Evolutionary conservation across 805 yeast species (phyloP), one percentile per base, ranked within the genome.

Genomic region (Wickerhamomyces canadensis): DNA sequence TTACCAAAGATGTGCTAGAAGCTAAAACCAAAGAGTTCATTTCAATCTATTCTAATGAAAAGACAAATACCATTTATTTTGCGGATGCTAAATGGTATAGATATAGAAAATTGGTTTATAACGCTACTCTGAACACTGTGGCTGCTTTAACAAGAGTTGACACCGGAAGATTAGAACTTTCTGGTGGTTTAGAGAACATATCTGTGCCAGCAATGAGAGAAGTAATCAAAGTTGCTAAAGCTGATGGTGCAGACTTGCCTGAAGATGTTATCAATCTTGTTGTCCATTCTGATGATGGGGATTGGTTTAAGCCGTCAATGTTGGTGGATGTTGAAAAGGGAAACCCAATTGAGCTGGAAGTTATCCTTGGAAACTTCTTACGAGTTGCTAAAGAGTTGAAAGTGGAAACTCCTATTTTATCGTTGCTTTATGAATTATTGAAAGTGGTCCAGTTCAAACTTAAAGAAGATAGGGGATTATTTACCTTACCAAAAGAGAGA

Each of bases 321-420:
- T 64, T 75, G 43, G 80, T 80, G 7, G 89, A 81, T 49, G 65
- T 65, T 19, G 65, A 72, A 31, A 77, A 78, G 36, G 71, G 74
- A 27, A 78, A 80, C 48, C 73, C 78, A 27, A 74, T 82, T 60
- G 93, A 84, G 58, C 56, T 80, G 27, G 86, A 82, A 52, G 77
- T 72, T 19, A 78, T 84, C 40, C 59, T 84, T 22, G 87, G 89
- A n/a, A 83, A 81, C 48, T 68, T 83, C 2, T 49, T 80, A 31
- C 58, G 56, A 21, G 61, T 69, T 27, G 84, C 80, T 6, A 56
- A 58, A 31, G 61, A 61, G 40, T 52, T 65, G 39, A 62, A 67
- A 0, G 70, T 78, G 9, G 48, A 55, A 19, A 69, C 87, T 0
- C 95, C 95, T 1, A 63, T 68, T 4, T 68, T 87, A 38, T 55